Evolutionary conservation across 805 yeast species (phyloP).

Genomic region (Priceomyces carsonii): DNA sequence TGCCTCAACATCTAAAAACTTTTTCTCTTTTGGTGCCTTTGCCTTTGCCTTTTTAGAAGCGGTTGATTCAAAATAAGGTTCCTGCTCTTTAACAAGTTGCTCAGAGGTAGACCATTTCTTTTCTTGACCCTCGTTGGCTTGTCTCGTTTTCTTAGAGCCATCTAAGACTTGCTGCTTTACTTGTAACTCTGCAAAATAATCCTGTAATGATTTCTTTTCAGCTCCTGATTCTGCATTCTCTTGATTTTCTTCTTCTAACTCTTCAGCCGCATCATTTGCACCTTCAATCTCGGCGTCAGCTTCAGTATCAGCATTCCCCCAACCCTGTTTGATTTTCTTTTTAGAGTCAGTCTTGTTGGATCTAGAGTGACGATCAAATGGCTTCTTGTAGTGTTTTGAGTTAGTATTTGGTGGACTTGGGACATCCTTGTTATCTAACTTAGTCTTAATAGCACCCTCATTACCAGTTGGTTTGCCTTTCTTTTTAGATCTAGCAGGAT

Average conservation of each 20-base stretch:
- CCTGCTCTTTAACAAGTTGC: conserved; percentile 65
- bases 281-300: conserved; percentile 64
- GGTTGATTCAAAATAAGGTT: conserved; percentile 59
- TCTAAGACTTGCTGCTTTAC: conserved; percentile 43
- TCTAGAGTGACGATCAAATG: conserved; percentile 84
- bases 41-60: conserved; percentile 65
- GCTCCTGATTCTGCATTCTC: conserved; percentile 51
- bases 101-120: conserved; percentile 52
- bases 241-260: conserved; percentile 37
- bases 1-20: conserved; percentile 71
- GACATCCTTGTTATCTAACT: conserved; percentile 71
- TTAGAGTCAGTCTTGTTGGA: conserved; percentile 80
- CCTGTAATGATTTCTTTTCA: conserved; percentile 72
- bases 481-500: conserved; percentile 76
- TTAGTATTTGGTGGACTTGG: conserved; percentile 56
- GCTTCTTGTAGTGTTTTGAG: conserved; percentile 55
- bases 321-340: conserved; percentile 81
- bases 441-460: conserved; percentile 82
- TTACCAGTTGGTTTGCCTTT: conserved; percentile 76
- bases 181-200: conserved; percentile 75
- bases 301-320: conserved; percentile 82
- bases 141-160: conserved; percentile 37
- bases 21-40: conserved; percentile 83
- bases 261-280: conserved; percentile 41
- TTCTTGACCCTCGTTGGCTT: conserved; percentile 62